Conservation (phyloP, 2,329 filamentous ascomycete species). For the Rutstroemia sp. region DNA sequence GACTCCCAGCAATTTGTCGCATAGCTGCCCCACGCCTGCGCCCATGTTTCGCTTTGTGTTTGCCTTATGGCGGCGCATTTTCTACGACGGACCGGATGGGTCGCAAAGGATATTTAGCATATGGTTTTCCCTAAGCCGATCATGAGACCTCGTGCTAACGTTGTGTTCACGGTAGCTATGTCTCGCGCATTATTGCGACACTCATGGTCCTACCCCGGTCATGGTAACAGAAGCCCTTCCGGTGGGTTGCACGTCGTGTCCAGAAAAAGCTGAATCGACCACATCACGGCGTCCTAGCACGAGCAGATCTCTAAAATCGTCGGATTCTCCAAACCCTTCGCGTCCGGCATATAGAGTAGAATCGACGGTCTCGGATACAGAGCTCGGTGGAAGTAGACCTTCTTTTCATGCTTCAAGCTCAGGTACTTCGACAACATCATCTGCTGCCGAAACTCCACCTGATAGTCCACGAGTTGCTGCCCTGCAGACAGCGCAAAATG, state of each 20-base stretch:
- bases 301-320: slow-evolving; percentile 20
- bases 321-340: slow-evolving; percentile 9
- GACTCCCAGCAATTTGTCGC: no score
- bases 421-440: slow-evolving; percentile 26
- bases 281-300: slow-evolving; percentile 20
- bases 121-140: neutral
- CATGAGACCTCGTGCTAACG: slow-evolving; percentile 14
- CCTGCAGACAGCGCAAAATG: slow-evolving; percentile 25
- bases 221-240: slow-evolving; percentile 64
- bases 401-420: neutral
- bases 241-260: slow-evolving; percentile 52
- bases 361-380: slow-evolving; percentile 14
- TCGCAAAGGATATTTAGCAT: neutral
- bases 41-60: neutral
- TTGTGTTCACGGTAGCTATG: slow-evolving; percentile 44
- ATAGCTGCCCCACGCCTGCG: neutral
- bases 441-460: slow-evolving; percentile 49
- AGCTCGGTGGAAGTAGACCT: slow-evolving; percentile 5
- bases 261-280: slow-evolving; percentile 37
- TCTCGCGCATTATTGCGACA: slow-evolving; percentile 64
- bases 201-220: slow-evolving; percentile 60
- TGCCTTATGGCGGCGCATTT: neutral
- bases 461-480: slow-evolving; percentile 44
- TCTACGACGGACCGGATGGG: neutral
- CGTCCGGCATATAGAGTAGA: slow-evolving; percentile 12